Percentiles rank a stretch among this genome's conserved stretches.
Evolutionary conservation across 768 basidiomycete genomes (phyloP).

Genomic region (Amanita thiersii): DNA sequence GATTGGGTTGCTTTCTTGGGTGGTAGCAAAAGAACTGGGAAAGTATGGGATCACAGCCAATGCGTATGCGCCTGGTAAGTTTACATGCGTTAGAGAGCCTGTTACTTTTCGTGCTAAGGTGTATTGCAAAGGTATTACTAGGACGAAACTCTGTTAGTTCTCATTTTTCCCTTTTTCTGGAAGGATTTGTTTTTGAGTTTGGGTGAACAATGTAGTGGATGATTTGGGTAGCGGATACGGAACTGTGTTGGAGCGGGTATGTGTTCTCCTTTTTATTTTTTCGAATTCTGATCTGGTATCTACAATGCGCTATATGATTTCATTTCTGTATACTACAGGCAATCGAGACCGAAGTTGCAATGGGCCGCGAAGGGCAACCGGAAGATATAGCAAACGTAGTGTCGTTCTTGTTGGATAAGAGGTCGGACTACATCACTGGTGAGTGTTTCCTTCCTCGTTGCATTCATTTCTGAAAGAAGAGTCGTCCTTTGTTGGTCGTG

Average conservation of each 20-base stretch:
- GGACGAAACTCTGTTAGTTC: conserved; percentile 9
- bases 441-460: not conserved
- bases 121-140: conserved; percentile 7
- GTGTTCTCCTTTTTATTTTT: conserved; percentile 2
- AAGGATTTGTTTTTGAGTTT: no score
- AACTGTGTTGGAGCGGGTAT: not conserved
- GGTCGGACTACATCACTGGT: conserved; percentile 28
- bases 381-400: conserved; percentile 29
- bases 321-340: not conserved
- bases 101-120: not conserved
- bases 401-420: conserved; percentile 26
- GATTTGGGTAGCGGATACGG: not conserved
- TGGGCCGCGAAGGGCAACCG: conserved; percentile 14
- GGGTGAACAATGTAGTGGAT: not conserved
- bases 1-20: no score
- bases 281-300: not conserved
- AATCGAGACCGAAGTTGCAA: not conserved
- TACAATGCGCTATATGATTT: not conserved
- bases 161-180: no score
- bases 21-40: conserved; percentile 17
- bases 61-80: conserved; percentile 23
- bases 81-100: no score
- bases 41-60: conserved; percentile 25
- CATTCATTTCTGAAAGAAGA: no score
- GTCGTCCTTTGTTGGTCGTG: no score